Conservation (phyloP, 1,139 yeast genomes). For the Candida smagusa region DNA sequence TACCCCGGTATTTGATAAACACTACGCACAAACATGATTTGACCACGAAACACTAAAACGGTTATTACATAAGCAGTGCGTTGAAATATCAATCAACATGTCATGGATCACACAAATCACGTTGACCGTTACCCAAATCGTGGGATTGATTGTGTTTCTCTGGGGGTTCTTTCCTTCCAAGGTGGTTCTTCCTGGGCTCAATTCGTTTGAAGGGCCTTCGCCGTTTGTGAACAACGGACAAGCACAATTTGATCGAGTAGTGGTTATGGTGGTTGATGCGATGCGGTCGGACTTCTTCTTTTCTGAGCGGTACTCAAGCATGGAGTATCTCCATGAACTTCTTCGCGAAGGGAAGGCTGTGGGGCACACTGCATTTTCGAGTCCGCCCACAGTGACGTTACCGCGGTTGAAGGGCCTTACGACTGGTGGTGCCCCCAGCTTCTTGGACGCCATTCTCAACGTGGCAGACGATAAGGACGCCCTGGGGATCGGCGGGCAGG, state of each 20-base stretch:
- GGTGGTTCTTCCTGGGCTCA: constrained; percentile 60
- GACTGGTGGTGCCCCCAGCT: constrained; percentile 78
- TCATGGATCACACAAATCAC: constrained; percentile 6
- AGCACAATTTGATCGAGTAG: constrained; percentile 63
- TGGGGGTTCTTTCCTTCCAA: constrained; percentile 91
- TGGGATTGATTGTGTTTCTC: constrained; percentile 46
- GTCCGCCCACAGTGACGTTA: constrained; percentile 82
- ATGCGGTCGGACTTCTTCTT: constrained; percentile 84
- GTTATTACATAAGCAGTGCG: no score
- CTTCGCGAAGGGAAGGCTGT: constrained; percentile 68
- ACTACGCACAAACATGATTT: no score
- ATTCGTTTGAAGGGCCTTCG: constrained; percentile 22
- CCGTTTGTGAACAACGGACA: constrained; percentile 18
- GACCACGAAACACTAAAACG: no score
- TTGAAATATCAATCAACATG: no score
- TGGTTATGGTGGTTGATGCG: constrained; percentile 90
- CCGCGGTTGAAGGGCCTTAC: constrained; percentile 79
- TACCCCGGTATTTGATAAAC: no score
- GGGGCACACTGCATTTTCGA: constrained; percentile 87
- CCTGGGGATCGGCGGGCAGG: constrained; percentile 71
- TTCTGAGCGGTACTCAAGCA: constrained; percentile 53
- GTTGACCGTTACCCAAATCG: constrained; percentile 6
- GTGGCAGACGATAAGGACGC: constrained; percentile 88
- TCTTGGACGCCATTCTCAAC: constrained; percentile 83
- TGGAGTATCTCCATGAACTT: constrained; percentile 63